Base-by-base conservation (phyloP, 208 protist species). In the Trypanosoma brucei region DNA sequence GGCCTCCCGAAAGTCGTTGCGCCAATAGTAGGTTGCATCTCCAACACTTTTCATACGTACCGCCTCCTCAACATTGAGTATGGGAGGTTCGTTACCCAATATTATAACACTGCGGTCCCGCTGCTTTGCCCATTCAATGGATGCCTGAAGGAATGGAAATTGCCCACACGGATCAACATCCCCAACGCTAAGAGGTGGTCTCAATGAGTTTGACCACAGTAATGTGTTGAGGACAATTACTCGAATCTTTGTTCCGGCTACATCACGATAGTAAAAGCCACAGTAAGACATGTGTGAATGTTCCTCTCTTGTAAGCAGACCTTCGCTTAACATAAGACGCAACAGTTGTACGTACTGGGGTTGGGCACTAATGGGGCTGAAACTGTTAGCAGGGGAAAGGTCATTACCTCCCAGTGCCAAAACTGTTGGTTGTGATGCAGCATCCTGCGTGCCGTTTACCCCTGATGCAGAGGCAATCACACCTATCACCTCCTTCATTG, bases 141-240 rank as follows among this genome's bases (percentile, higher is more conserved):
- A 59, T 30, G 8, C 46, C 48, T 82, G 50, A 33, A 95, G 73
- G 70, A 91, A 95, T 8, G 54, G 59, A 49, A 95, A 81, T 65
- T 95, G 89, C 1, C 72, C 74, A 55, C 84, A 91, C 8, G 89
- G 89, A 66, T 95, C 89, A 1, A 61, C 35, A 36, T 75, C 71
- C 11, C 57, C 65, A 51, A 78, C 76, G 51, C 77, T 57, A 33
- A 81, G 44, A 36, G 63, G 6, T 9, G 84, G 84, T 13, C 34
- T 5, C 8, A 92, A 36, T 30, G 11, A n/a, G 59, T 65, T 72
- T 13, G 83, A 64, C 86, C 88, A 95, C 40, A 95, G 39, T 42
- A 93, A 38, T 22, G 89, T 89, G 62, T 95, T 79, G 45, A 95
- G 76, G 40, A 72, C 70, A 68, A 95, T 76, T 38, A 93, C 70